A percentile compares a stretch with the other conserved stretches of the same genome.
Conservation (phyloP, 176 grass and related monocot genomes). For the Aechmea fasciata region DNA sequence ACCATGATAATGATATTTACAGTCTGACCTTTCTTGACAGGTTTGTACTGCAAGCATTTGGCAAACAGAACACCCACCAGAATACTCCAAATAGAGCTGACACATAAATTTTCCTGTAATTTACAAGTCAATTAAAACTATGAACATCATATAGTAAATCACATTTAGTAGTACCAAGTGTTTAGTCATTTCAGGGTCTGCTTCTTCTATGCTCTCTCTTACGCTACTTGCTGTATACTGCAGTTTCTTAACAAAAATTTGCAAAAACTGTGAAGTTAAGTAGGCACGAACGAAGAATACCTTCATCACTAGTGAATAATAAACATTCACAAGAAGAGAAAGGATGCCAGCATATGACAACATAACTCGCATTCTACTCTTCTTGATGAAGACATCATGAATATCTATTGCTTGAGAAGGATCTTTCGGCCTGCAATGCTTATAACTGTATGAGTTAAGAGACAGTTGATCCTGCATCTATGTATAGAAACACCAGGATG, state of each 20-base stretch:
- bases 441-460: constrained; percentile 29
- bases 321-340: constrained; percentile 32
- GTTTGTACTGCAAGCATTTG: constrained; percentile 44
- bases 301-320: constrained; percentile 27
- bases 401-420: constrained; percentile 29
- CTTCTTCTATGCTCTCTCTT: background rate
- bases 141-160: constrained; percentile 1
- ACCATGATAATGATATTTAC: constrained; percentile 13
- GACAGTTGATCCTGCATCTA: background rate
- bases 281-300: constrained; percentile 19
- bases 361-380: constrained; percentile 25
- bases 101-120: constrained; percentile 39
- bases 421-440: constrained; percentile 11
- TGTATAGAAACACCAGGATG: background rate
- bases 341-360: constrained; percentile 23
- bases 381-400: constrained; percentile 50
- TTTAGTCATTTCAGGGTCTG: background rate
- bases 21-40: constrained; percentile 66
- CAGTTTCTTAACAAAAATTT: constrained; percentile 1
- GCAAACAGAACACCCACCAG: constrained; percentile 26
- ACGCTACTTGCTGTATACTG: too few species aligned
- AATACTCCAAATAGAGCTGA: constrained; percentile 53
- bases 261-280: background rate
- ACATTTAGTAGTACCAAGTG: background rate
- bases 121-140: constrained; percentile 7